Evolutionary conservation across 2,329 filamentous ascomycete species (phyloP).

Genomic region (Fusarium bulbicola): DNA sequence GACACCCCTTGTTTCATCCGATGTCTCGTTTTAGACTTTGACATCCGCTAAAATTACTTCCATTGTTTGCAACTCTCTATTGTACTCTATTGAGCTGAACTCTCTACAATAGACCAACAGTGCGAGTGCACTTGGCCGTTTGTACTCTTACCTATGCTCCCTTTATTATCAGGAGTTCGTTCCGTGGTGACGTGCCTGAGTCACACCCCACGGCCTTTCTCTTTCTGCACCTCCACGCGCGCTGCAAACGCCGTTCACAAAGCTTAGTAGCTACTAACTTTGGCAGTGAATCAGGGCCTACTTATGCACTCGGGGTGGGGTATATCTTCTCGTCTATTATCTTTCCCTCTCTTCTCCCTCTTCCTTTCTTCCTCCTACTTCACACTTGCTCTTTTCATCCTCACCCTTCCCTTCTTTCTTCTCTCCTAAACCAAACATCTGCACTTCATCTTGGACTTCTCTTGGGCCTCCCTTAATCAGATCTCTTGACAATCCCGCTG

Average conservation of each 20-base stretch:
- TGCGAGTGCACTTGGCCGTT: background rate
- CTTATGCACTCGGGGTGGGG: background rate
- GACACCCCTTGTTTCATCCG: background rate
- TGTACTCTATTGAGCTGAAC: background rate
- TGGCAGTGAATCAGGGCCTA: slow-evolving; percentile 3
- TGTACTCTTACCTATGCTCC: background rate
- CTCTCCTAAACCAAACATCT: background rate
- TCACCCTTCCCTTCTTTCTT: background rate
- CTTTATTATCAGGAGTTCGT: background rate
- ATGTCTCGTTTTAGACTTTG: background rate
- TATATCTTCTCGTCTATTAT: background rate
- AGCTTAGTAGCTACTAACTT: background rate
- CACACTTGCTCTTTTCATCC: background rate
- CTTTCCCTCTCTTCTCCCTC: background rate
- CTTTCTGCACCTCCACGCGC: background rate
- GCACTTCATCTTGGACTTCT: background rate
- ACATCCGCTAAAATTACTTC: background rate
- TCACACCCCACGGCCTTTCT: background rate
- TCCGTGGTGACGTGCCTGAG: background rate
- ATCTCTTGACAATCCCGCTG: background rate
- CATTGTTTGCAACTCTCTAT: background rate
- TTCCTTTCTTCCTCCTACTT: background rate
- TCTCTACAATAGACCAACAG: background rate
- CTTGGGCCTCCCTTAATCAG: background rate
- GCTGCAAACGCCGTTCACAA: background rate